Base-by-base conservation (phyloP, 345 rosid genomes). In the Viola odorata region DNA sequence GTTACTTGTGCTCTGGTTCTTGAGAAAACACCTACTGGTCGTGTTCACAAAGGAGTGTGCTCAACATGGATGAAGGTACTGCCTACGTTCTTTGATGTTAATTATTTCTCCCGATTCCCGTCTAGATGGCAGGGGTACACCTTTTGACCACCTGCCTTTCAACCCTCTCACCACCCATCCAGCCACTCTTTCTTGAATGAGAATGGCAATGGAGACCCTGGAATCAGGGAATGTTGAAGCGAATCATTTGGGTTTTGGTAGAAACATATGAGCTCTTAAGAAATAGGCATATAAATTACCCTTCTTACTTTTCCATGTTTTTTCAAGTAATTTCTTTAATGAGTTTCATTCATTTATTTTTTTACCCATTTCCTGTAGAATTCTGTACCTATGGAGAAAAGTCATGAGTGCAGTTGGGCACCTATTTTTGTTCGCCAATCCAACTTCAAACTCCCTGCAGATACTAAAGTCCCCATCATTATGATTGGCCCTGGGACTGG, bases 401-500 rank as follows among this genome's bases (percentile, higher is more conserved):
- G 77, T 72, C 71, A 61, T 16, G 80, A 82, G 12, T 95, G 97
- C 76, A 82, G 84, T 74, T 87, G 86, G 75, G 94, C 96, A 11
- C 91, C 98, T 7, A 78, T 91, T 74, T 90, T 81, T 79, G 86
- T 88, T 53, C 74, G 99, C 64, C 96, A 90, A 74, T 94, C 97
- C 14, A 88, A 87, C 78, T 95, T 95, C 73, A 95, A 80, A 78
- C 95, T 95, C 73, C 96, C 98, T 54, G 51, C 75, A 7, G 91
- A 91, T 73, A 51, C 84, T 61, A 81, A 79, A 51, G 86, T 88
- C 54, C 98, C 98, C 37, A 71, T 95, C 62, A 78, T 95, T 64
- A 91, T 95, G 96, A 78, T 95, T 73, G 99, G 97, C 71, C 97
- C 99, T 58, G 97, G 97, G 52, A 89, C 97, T 58, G 99, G 99